Percentiles rank a stretch among this genome's conserved stretches.
These are phyloP conservation scores for Ceratobasidium sp. DNA, from an alignment of 1,284 basidiomycete species.

Conservation along the genomic window DNA sequence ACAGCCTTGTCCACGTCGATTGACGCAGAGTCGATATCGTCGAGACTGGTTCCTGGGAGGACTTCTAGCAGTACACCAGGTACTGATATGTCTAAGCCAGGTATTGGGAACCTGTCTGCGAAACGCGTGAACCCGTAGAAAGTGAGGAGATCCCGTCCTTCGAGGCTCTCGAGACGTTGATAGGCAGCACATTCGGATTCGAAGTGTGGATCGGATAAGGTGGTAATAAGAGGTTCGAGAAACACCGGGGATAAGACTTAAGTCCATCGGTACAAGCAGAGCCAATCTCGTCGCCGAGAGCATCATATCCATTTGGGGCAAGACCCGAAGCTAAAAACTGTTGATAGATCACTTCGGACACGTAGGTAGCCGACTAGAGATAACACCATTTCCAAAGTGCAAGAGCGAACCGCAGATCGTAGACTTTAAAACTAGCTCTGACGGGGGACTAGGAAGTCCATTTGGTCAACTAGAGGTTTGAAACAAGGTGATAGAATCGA, in stretches of 20 bases:
- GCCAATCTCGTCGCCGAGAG: not conserved
- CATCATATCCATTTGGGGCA: not conserved
- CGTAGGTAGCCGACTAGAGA: not conserved
- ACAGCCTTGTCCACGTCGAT: not conserved
- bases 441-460: not conserved
- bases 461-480: not conserved
- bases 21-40: not conserved
- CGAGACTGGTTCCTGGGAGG: not conserved
- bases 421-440: slow-evolving; percentile 12
- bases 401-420: slow-evolving; percentile 1
- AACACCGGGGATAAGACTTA: not conserved
- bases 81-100: not conserved
- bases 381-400: not conserved
- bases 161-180: not conserved
- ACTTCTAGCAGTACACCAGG: not conserved
- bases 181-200: slow-evolving; percentile 15
- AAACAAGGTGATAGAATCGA: not conserved
- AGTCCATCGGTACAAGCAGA: too few species aligned
- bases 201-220: not conserved
- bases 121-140: not conserved
- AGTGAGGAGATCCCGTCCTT: not conserved
- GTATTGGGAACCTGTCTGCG: not conserved
- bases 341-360: not conserved
- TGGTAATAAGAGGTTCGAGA: not conserved
- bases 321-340: not conserved